These are phyloP conservation scores for Nannochloris sp. DNA, from an alignment of 139 green algal genomes.

Conservation along the genomic window DNA sequence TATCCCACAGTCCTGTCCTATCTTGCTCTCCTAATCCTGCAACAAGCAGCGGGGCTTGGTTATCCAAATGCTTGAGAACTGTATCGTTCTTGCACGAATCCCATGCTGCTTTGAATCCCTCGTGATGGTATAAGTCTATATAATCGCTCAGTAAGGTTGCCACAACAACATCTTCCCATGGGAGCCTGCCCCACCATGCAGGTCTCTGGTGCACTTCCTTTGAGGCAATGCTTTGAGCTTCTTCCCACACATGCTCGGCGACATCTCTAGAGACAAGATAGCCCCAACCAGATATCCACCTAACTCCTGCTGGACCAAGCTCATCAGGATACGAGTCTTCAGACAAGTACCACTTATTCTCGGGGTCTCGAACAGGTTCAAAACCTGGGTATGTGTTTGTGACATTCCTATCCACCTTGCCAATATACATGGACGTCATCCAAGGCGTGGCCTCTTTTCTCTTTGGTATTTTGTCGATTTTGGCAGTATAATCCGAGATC, in stretches of 20 bases:
- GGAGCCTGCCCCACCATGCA: conserved; percentile 37
- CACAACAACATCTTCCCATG: conserved; percentile 58
- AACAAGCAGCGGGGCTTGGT: conserved; percentile 17
- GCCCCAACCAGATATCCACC: conserved; percentile 39
- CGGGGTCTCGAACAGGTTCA: conserved; percentile 8
- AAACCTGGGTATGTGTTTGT: conserved; percentile 16
- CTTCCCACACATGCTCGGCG: conserved; percentile 18
- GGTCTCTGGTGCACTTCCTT: neutral
- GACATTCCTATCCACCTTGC: conserved; percentile 16
- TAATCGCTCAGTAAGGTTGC: conserved; percentile 7
- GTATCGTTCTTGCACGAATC: conserved; percentile 11
- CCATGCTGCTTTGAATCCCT: conserved; percentile 30
- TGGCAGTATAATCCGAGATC: neutral
- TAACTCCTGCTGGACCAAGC: conserved; percentile 3
- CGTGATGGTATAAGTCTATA: conserved; percentile 14
- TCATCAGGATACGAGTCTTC: conserved; percentile 8
- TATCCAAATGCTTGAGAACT: conserved; percentile 36
- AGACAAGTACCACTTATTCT: conserved; percentile 23
- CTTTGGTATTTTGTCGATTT: neutral
- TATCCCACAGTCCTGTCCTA: conserved; percentile 17
- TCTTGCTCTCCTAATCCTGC: conserved; percentile 22
- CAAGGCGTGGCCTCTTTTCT: neutral
- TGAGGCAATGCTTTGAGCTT: neutral
- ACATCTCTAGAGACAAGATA: conserved; percentile 51
- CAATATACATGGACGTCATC: conserved; percentile 14